Conservation (phyloP, 225 moss, liverwort and hornwort species). For the Physcomitrium patens region DNA sequence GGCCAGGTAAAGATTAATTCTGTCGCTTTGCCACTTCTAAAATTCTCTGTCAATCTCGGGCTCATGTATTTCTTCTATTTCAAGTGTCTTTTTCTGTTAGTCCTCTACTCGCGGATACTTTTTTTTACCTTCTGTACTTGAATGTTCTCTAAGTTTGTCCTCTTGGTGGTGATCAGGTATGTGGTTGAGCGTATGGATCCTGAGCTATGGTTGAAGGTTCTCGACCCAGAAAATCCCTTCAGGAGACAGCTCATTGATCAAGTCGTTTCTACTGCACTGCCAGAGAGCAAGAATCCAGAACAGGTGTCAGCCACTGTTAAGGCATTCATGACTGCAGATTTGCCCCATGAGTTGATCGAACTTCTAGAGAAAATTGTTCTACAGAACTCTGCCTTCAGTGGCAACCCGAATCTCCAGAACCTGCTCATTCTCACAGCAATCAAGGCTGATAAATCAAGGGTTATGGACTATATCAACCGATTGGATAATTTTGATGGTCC, state of each 20-base stretch:
- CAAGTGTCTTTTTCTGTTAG: background rate
- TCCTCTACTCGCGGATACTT: conserved; percentile 3
- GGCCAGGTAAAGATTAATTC: conserved; percentile 62
- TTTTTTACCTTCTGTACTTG: background rate
- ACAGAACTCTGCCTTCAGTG: conserved; percentile 98
- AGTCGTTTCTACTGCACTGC: conserved; percentile 96
- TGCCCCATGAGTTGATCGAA: conserved; percentile 97
- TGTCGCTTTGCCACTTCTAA: conserved; percentile 1
- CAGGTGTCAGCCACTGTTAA: conserved; percentile 99
- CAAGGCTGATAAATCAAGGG: conserved; percentile 92
- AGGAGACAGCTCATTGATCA: conserved; percentile 98
- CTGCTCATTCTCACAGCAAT: conserved; percentile 96
- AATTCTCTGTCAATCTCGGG: background rate
- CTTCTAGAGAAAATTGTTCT: conserved; percentile 96
- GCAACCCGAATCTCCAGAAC: conserved; percentile 96
- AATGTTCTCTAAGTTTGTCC: conserved; percentile 6
- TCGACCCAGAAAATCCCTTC: conserved; percentile 89
- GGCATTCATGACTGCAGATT: conserved; percentile 99
- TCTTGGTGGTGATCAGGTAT: conserved; percentile 60
- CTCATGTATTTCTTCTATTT: background rate
- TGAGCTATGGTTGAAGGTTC: conserved; percentile 92
- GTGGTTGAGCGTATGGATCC: conserved; percentile 99
- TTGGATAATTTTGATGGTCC: conserved; percentile 99
- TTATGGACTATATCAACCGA: conserved; percentile 98
- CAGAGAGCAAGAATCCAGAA: conserved; percentile 98